A percentile compares a stretch with the other conserved stretches of the same genome.
Evolutionary conservation across 305 asterid genomes (phyloP).

Genomic region (Fraxinus nigra): DNA sequence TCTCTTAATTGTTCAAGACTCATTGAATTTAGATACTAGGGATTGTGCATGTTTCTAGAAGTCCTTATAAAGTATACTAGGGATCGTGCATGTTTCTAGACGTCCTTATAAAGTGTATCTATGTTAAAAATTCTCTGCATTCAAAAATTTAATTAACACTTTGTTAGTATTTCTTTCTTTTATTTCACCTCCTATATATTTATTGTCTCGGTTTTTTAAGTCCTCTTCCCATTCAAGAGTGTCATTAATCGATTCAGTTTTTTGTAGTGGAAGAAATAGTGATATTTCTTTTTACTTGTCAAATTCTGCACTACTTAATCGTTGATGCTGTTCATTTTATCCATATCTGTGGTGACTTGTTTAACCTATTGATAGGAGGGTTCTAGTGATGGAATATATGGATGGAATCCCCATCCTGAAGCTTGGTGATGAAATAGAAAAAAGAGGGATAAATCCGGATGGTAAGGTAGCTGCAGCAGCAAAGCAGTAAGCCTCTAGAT

Average conservation of each 20-base stretch:
- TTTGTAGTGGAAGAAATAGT: background rate
- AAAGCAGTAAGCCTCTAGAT: conserved; percentile 82
- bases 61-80: background rate
- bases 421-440: conserved; percentile 91
- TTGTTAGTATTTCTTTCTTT: background rate
- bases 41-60: conserved; percentile 4
- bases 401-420: conserved; percentile 89
- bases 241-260: background rate
- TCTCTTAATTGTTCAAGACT: conserved; percentile 7
- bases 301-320: background rate
- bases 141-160: background rate
- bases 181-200: background rate
- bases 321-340: background rate
- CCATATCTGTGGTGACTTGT: conserved; percentile 1
- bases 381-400: conserved; percentile 85
- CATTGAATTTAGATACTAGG: background rate
- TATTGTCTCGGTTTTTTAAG: background rate
- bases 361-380: conserved; percentile 58
- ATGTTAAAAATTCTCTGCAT: background rate
- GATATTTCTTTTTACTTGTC: background rate
- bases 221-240: background rate
- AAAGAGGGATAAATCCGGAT: conserved; percentile 86
- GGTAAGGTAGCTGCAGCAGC: conserved; percentile 90
- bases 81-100: conserved; percentile 3
- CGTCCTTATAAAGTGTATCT: conserved; percentile 5